Base-by-base conservation (phyloP, 495 filamentous ascomycete species). In the Cryomyces minteri region DNA sequence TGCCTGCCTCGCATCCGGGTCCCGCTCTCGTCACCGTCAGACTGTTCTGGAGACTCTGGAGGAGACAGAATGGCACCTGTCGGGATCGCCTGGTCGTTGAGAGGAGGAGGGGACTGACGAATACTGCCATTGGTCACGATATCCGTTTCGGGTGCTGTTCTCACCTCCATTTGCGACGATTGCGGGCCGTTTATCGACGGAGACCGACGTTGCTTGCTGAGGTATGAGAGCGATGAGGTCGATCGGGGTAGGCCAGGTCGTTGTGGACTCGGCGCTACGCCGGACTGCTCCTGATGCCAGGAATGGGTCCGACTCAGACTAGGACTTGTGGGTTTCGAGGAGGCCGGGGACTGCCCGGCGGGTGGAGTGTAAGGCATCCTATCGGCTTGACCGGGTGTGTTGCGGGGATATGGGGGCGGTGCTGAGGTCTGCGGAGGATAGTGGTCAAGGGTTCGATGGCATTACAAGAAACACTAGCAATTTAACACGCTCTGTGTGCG, bases 291-390 rank as follows among this genome's bases (percentile, higher is more conserved):
- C 36, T 43, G 69, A 61, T 58, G 69, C 59, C 63, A 74, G 70
- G 63, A 72, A 61, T 61, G 69, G 54, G 56, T 55, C 10, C 72
- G 70, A 64, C 71, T 74, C 60, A 68, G 51, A 56, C 69, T 70
- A 54, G 77, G 72, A 58, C 77, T 81, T 57, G 71, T 58, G 56
- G 77, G 66, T 41, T 68, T 69, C 42, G 81, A 80, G 49, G 80
- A 73, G 57, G 77, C 72, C 67, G 84, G 85, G 56, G 84, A 87
- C 67, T 73, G 68, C 68, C 80, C 79, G 55, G 76, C 72, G 43
- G 87, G 87, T 51, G 87, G 85, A 62, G 87, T 93, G 72, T 94
- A 94, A 69, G 87, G 87, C 87, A 94, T 94, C 64, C 67, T 51
- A 33, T 12, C 40, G 28, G 6, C 25, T 12, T 9, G 34, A 32